A percentile compares a stretch with the other conserved stretches of the same genome.
phyloP scores from a whole-genome alignment of 805 yeast species.

The Metschnikowia matae region DNA sequence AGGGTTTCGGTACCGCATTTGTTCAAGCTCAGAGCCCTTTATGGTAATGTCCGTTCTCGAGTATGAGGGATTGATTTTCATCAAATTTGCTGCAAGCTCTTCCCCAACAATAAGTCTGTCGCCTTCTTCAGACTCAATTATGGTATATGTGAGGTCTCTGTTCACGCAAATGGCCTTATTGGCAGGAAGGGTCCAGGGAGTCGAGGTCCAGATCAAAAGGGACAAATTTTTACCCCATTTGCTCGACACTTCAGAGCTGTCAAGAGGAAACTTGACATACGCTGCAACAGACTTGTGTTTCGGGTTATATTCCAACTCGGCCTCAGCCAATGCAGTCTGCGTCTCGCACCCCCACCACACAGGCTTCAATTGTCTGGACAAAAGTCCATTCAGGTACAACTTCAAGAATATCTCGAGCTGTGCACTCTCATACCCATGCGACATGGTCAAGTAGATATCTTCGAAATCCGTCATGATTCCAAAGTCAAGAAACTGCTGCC shows the following conservation, averaged over 20 bases:
- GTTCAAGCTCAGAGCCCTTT: slow-evolving; percentile 24
- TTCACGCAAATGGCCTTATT: slow-evolving; percentile 80
- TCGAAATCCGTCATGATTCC: slow-evolving; percentile 85
- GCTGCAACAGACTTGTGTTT: slow-evolving; percentile 66
- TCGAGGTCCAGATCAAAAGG: slow-evolving; percentile 89
- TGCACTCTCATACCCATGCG: slow-evolving; percentile 63
- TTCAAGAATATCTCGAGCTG: slow-evolving; percentile 69
- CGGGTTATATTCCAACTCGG: slow-evolving; percentile 85
- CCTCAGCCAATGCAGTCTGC: slow-evolving; percentile 91
- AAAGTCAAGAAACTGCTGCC: slow-evolving; percentile 57
- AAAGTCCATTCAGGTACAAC: slow-evolving; percentile 60
- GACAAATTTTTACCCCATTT: slow-evolving; percentile 15
- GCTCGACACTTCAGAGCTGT: slow-evolving; percentile 18
- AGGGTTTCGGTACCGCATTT: slow-evolving; percentile 53
- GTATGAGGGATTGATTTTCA: slow-evolving; percentile 23
- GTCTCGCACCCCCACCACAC: slow-evolving; percentile 98
- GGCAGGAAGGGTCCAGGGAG: slow-evolving; percentile 95
- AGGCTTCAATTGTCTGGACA: slow-evolving; percentile 85
- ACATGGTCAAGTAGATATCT: slow-evolving; percentile 68
- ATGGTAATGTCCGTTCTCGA: slow-evolving; percentile 7
- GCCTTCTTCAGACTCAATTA: slow-evolving; percentile 27
- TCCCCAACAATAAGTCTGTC: slow-evolving; percentile 57
- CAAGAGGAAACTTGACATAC: slow-evolving; percentile 59
- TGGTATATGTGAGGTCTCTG: slow-evolving; percentile 52
- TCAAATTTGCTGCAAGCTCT: slow-evolving; percentile 41